Percentiles rank a stretch among this genome's conserved stretches.
Evolutionary conservation across 306 rosid genomes (phyloP).

Genomic region (Calophaca sinica): DNA sequence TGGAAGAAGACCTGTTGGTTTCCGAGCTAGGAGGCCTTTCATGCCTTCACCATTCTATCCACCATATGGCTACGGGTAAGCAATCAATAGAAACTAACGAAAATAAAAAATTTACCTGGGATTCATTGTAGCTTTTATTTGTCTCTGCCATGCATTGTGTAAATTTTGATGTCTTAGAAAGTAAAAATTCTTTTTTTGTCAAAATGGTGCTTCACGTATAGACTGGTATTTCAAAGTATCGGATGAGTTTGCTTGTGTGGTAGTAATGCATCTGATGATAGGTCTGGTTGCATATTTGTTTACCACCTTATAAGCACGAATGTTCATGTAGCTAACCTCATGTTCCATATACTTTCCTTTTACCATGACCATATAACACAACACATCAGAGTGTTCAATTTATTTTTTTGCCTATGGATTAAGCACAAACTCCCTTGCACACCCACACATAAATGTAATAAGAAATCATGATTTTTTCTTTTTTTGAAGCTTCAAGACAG

Average conservation of each 20-base stretch:
- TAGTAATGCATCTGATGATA: slow-evolving; percentile 27
- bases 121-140: slow-evolving; percentile 11
- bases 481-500: not conserved
- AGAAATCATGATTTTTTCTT: not conserved
- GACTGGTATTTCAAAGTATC: not conserved
- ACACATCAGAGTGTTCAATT: not conserved
- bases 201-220: slow-evolving; percentile 6
- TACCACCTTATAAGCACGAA: not conserved
- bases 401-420: not conserved
- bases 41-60: slow-evolving; percentile 84
- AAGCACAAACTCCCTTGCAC: not conserved
- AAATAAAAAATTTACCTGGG: slow-evolving; percentile 15
- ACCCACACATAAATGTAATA: not conserved
- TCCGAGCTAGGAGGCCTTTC: slow-evolving; percentile 85
- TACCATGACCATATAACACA: not conserved
- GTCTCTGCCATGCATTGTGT: slow-evolving; percentile 14
- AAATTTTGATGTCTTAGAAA: slow-evolving; percentile 16
- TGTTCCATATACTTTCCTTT: not conserved
- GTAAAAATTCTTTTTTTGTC: slow-evolving; percentile 1
- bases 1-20: slow-evolving; percentile 83
- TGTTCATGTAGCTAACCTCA: slow-evolving; percentile 24
- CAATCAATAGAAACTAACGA: slow-evolving; percentile 27
- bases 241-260: slow-evolving; percentile 3
- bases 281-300: not conserved
- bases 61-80: slow-evolving; percentile 87